phyloP scores from a whole-genome alignment of 441 rosid species.

The Mallotus repandus region DNA sequence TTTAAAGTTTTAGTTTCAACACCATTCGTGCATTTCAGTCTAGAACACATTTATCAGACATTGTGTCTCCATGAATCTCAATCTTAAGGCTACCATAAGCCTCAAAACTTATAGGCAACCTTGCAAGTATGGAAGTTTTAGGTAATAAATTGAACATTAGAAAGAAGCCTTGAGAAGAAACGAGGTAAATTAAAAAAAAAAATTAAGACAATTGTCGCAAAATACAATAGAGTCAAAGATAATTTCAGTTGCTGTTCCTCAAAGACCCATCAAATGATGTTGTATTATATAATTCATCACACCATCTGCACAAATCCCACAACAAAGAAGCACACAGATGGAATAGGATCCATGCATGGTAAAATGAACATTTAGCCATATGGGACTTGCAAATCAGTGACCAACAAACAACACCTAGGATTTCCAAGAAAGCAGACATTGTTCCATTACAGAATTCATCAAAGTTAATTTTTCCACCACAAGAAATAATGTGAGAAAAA shows the following conservation, averaged over 20 bases:
- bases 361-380: background rate
- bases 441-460: slow-evolving; percentile 1
- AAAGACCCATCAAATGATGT: background rate
- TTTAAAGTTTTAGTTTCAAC: background rate
- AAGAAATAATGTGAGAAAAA: slow-evolving; percentile 17
- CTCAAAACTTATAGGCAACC: background rate
- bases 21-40: background rate
- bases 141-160: background rate
- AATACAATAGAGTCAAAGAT: background rate
- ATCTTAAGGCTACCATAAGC: background rate
- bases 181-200: no score
- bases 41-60: background rate
- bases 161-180: background rate
- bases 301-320: background rate
- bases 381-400: background rate
- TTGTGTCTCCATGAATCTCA: background rate
- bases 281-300: background rate
- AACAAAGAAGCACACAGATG: background rate
- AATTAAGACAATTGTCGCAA: background rate
- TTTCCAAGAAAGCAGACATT: background rate
- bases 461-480: background rate
- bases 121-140: background rate
- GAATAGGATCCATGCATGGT: background rate
- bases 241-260: background rate
- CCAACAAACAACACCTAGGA: background rate